Evolutionary conservation across 345 rosid genomes (phyloP).

Genomic region (Lumnitzera racemosa): DNA sequence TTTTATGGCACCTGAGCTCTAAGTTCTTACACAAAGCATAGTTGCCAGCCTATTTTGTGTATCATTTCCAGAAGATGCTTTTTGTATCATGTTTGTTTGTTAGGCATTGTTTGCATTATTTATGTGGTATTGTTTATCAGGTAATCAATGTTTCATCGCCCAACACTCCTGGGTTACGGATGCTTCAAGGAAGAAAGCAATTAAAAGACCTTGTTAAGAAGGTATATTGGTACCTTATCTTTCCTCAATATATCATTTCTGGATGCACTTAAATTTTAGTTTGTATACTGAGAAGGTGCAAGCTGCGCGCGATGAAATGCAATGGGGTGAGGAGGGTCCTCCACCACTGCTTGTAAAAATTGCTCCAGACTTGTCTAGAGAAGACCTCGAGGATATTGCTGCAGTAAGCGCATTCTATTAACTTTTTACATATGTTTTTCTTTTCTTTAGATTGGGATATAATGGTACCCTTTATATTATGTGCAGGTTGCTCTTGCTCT

Average conservation of each 20-base stretch:
- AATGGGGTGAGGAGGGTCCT: conserved; percentile 99
- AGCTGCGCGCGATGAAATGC: conserved; percentile 99
- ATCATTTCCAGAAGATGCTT: too few species aligned
- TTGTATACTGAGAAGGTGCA: conserved; percentile 48
- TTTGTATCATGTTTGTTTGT: not conserved
- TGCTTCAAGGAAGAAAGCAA: conserved; percentile 95
- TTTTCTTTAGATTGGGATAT: conserved; percentile 9
- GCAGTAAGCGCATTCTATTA: conserved; percentile 40
- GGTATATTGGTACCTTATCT: conserved; percentile 19
- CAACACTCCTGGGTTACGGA: conserved; percentile 89
- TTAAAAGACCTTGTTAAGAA: conserved; percentile 91
- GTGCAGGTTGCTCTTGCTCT: conserved; percentile 92
- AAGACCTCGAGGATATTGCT: conserved; percentile 98
- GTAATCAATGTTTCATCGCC: conserved; percentile 98
- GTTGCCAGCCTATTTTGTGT: not conserved
- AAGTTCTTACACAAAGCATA: not conserved
- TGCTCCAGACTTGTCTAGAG: conserved; percentile 91
- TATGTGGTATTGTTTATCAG: conserved; percentile 23
- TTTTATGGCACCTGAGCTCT: too few species aligned
- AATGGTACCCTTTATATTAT: conserved; percentile 19
- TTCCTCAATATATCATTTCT: conserved; percentile 1
- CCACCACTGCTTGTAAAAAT: conserved; percentile 96
- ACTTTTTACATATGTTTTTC: conserved; percentile 2
- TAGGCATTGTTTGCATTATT: not conserved
- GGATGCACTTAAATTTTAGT: not conserved